Conservation (phyloP, 768 basidiomycete species). For the Myochromella boudieri region DNA sequence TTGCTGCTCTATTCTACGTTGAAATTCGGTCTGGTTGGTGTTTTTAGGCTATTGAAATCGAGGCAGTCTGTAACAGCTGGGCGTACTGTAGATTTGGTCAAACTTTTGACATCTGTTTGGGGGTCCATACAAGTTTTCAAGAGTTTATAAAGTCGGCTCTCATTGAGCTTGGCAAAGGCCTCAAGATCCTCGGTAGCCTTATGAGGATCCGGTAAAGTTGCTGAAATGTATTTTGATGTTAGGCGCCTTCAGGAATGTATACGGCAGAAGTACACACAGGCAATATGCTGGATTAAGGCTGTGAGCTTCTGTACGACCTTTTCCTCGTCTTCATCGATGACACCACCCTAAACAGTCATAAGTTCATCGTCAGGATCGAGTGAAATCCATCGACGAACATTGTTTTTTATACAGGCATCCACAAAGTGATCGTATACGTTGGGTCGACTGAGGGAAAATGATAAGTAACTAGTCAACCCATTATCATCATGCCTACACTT, state of each 20-base stretch:
- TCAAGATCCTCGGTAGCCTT: slow-evolving; percentile 79
- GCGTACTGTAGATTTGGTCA: slow-evolving; percentile 75
- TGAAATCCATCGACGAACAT: slow-evolving; percentile 52
- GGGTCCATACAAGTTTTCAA: slow-evolving; percentile 81
- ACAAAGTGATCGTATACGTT: slow-evolving; percentile 69
- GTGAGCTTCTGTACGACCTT: slow-evolving; percentile 54
- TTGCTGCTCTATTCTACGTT: slow-evolving; percentile 72
- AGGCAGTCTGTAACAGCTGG: background rate
- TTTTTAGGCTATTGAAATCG: background rate
- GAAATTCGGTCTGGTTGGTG: slow-evolving; percentile 65
- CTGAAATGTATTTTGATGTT: slow-evolving; percentile 28
- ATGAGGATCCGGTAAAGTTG: slow-evolving; percentile 61
- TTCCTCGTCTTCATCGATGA: slow-evolving; percentile 85
- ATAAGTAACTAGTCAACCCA: slow-evolving; percentile 1
- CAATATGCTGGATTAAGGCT: slow-evolving; percentile 51
- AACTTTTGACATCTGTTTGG: slow-evolving; percentile 76
- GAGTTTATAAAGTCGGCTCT: slow-evolving; percentile 81
- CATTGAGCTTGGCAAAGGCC: slow-evolving; percentile 85
- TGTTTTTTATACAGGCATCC: slow-evolving; percentile 74
- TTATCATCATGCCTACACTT: slow-evolving; percentile 44
- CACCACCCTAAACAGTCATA: slow-evolving; percentile 66
- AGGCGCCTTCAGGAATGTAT: background rate
- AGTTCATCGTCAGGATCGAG: slow-evolving; percentile 2
- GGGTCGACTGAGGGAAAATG: slow-evolving; percentile 50
- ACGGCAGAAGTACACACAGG: slow-evolving; percentile 44